Evolutionary conservation across 208 protist genomes (phyloP), one percentile per base, ranked within the genome.

Genomic region (Acanthamoeba royreba): DNA sequence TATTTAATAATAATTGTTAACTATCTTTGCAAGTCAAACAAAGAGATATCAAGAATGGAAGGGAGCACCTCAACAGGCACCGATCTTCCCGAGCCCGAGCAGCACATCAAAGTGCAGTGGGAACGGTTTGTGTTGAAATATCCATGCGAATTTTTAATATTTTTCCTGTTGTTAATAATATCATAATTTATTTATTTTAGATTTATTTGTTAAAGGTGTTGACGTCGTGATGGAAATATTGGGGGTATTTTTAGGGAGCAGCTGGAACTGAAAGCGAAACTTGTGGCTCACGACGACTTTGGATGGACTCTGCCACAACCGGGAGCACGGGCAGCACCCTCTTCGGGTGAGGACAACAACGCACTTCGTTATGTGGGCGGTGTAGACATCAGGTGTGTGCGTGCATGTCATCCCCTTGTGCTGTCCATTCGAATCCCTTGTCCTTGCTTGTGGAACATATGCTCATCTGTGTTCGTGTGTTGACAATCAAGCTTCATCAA

Each of bases 401-500:
- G n/a, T n/a, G n/a, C n/a, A 79, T 13, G n/a, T 33, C 58, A 35
- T 5, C 58, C 58, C 9, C 58, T 7, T 69, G 58, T 69, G 25
- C 25, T 69, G 19, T 25, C 33, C 33, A 28, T 69, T 69, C 19
- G 9, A 28, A 11, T 55, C 9, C 13, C 13, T 19, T 19, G 9
- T 55, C 19, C 19, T 9, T 55, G 19, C 19, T 25, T 55, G 13
- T 55, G 1, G 31, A 69, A 17, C 58, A 69, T 13, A 15, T 25
- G 53, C 7, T 28, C 53, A 15, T 63, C 7, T 15, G 31, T 28
- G 25, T 63, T 63, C 5, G 0, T 28, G 7, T 55, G 49, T 19
- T 55, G 13, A 25, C 49, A 55, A 55, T 9, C 49, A 55, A 96
- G 92, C 17, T 98, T 98, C 55, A 35, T 95, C 49, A 98, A 98